Percentiles rank a stretch among this genome's conserved stretches.
Evolutionary conservation across 106 monocot genomes (phyloP).

Genomic region (Dactylorhiza incarnata): DNA sequence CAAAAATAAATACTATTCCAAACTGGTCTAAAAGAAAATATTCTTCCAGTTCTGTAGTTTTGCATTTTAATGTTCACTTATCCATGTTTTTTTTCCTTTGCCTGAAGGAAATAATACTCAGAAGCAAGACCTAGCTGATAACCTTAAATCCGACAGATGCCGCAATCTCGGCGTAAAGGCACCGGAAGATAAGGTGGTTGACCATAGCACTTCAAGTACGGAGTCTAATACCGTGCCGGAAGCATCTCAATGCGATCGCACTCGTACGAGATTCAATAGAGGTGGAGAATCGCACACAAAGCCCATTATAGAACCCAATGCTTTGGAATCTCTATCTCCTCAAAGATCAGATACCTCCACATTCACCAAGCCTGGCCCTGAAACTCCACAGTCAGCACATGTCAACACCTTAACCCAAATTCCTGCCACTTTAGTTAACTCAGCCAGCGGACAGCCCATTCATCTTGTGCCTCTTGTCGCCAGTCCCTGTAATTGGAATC

Average conservation of each 20-base stretch:
- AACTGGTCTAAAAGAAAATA: not conserved
- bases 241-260: not conserved
- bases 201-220: constrained; percentile 1
- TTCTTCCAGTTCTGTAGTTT: not conserved
- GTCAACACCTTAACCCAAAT: not conserved
- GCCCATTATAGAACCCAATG: constrained; percentile 1
- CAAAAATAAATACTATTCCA: no score
- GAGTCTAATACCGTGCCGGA: constrained; percentile 7
- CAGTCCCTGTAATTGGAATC: not conserved
- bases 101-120: constrained; percentile 1
- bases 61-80: not conserved
- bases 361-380: not conserved
- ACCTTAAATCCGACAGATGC: not conserved
- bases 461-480: not conserved
- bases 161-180: not conserved
- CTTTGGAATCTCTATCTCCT: constrained; percentile 7
- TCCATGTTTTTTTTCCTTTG: not conserved
- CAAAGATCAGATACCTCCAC: constrained; percentile 19
- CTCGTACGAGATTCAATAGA: not conserved
- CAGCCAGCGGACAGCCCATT: not conserved
- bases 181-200: not conserved
- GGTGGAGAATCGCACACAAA: not conserved
- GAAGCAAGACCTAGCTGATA: not conserved
- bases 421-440: not conserved
- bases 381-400: not conserved